A percentile compares a stretch with the other conserved stretches of the same genome.
Evolutionary conservation across 2,329 filamentous ascomycete genomes (phyloP).

Genomic region (Hymenoscyphus fructigenus): DNA sequence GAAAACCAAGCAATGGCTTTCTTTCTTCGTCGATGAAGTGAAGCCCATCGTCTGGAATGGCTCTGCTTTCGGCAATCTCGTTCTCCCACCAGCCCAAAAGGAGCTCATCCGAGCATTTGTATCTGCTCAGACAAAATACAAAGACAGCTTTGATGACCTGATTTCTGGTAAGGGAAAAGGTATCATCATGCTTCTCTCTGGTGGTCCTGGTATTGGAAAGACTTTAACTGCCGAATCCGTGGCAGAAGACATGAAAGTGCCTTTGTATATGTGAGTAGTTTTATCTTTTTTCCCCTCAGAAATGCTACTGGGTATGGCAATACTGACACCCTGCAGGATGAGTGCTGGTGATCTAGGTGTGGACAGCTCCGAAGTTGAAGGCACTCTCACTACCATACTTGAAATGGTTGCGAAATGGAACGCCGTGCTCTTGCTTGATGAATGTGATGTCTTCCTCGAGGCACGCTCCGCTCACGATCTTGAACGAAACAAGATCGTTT

Average conservation of each 20-base stretch:
- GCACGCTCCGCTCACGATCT: constrained; percentile 35
- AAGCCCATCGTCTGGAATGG: constrained; percentile 48
- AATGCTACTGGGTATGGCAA: background rate
- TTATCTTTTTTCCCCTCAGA: background rate
- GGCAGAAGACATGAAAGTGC: constrained; percentile 32
- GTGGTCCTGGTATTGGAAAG: constrained; percentile 51
- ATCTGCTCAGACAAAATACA: constrained; percentile 45
- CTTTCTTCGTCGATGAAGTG: constrained; percentile 49
- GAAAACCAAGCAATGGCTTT: constrained; percentile 37
- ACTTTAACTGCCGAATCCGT: constrained; percentile 39
- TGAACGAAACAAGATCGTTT: constrained; percentile 41
- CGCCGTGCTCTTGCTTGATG: constrained; percentile 38
- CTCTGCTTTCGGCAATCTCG: constrained; percentile 49
- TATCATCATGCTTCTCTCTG: constrained; percentile 50
- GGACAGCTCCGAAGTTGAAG: constrained; percentile 32
- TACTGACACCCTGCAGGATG: constrained; percentile 21
- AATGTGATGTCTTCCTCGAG: constrained; percentile 41
- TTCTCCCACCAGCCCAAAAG: constrained; percentile 50
- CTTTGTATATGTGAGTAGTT: constrained; percentile 25
- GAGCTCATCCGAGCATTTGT: constrained; percentile 52
- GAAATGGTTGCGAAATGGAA: constrained; percentile 74
- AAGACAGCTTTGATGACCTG: constrained; percentile 48
- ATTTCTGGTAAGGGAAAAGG: constrained; percentile 53
- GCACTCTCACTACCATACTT: constrained; percentile 55
- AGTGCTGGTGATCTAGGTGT: constrained; percentile 50